Evolutionary conservation across 1,284 basidiomycete genomes (phyloP).

Genomic region (Fomes fomentarius): DNA sequence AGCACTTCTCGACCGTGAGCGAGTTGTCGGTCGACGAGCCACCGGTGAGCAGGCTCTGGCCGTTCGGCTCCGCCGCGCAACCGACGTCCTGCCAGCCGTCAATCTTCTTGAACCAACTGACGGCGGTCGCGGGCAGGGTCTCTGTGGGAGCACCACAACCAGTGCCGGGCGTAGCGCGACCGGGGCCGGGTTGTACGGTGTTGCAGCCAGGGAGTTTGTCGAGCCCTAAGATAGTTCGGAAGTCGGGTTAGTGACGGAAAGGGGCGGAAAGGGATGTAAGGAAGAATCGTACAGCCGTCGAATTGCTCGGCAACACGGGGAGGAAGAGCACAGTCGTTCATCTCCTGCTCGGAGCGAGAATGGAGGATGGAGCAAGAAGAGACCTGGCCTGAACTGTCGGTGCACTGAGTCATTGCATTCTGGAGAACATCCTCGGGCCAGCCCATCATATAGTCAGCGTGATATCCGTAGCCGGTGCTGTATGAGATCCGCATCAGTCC

Average conservation of each 20-base stretch:
- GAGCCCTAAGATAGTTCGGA: neutral
- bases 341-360: slow-evolving; percentile 8
- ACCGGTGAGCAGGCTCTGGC: slow-evolving; percentile 4
- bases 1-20: slow-evolving; percentile 8
- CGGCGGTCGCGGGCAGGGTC: neutral
- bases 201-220: slow-evolving; percentile 10
- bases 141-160: slow-evolving; percentile 6
- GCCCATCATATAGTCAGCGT: slow-evolving; percentile 56
- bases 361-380: slow-evolving; percentile 9
- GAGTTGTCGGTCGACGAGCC: slow-evolving; percentile 5
- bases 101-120: slow-evolving; percentile 7
- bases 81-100: slow-evolving; percentile 9
- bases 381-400: slow-evolving; percentile 8
- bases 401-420: slow-evolving; percentile 38
- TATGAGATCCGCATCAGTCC: neutral
- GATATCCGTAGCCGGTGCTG: slow-evolving; percentile 53
- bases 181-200: slow-evolving; percentile 5
- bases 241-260: neutral
- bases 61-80: slow-evolving; percentile 7
- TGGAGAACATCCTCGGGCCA: slow-evolving; percentile 51
- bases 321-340: slow-evolving; percentile 10
- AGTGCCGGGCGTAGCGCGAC: slow-evolving; percentile 1
- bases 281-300: slow-evolving; percentile 9
- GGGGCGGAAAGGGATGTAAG: no score
- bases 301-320: slow-evolving; percentile 4